A percentile compares a stretch with the other conserved stretches of the same genome.
These are phyloP conservation scores for Cyberlindnera samutprakarnensis DNA, from an alignment of 805 yeast genomes.

Conservation along the genomic window DNA sequence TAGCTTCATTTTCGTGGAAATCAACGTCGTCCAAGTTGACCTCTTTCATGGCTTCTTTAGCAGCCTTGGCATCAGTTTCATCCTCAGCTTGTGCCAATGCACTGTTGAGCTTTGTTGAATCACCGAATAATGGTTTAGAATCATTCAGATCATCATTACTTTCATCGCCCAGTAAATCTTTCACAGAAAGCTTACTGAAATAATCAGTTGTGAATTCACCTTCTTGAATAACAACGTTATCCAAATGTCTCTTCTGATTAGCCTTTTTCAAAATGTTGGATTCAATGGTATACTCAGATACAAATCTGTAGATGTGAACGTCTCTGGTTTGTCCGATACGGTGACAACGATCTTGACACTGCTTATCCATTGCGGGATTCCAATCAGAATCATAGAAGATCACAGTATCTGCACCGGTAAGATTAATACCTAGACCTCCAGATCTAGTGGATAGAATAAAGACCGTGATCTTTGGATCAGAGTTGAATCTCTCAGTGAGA, in stretches of 20 bases:
- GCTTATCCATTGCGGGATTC: conserved; percentile 99
- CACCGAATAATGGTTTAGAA: conserved; percentile 27
- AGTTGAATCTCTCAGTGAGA: conserved; percentile 85
- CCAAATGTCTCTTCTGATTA: conserved; percentile 87
- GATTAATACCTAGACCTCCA: conserved; percentile 95
- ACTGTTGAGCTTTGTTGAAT: conserved; percentile 38
- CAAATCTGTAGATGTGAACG: conserved; percentile 94
- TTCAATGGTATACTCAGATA: conserved; percentile 93
- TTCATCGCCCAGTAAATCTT: conserved; percentile 63
- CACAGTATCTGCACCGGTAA: conserved; percentile 98
- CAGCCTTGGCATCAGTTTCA: conserved; percentile 85
- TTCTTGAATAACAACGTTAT: conserved; percentile 91
- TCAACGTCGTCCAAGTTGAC: conserved; percentile 81
- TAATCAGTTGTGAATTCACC: conserved; percentile 98
- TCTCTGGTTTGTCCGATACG: conserved; percentile 98
- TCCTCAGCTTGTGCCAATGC: conserved; percentile 91
- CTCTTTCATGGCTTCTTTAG: conserved; percentile 81
- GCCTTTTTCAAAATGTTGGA: conserved; percentile 91
- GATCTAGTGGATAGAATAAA: conserved; percentile 93
- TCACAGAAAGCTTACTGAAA: conserved; percentile 78
- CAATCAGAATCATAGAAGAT: conserved; percentile 97
- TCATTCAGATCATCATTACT: conserved; percentile 21
- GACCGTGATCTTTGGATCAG: conserved; percentile 78
- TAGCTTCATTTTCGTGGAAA: conserved; percentile 34
- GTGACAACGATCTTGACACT: conserved; percentile 98